A percentile compares a stretch with the other conserved stretches of the same genome.
Conservation (phyloP, 768 basidiomycete species). For the Tulasnella sp. region DNA sequence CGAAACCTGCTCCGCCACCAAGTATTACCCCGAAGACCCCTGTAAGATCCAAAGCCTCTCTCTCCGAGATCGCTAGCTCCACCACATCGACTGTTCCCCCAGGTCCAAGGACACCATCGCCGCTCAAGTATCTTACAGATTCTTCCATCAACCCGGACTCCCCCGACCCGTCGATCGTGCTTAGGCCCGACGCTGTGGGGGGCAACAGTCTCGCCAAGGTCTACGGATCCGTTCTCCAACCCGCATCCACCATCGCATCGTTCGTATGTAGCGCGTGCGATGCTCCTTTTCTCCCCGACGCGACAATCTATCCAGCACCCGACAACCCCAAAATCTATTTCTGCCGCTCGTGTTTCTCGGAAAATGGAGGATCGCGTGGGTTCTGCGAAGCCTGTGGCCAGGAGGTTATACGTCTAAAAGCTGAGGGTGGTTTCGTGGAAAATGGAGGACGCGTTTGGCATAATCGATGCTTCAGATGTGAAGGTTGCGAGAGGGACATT, state of each 20-base stretch:
- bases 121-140: conserved; percentile 35
- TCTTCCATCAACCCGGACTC: conserved; percentile 29
- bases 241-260: conserved; percentile 57
- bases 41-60: conserved; percentile 10
- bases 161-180: conserved; percentile 47
- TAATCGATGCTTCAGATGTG: conserved; percentile 67
- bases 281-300: conserved; percentile 60
- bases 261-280: conserved; percentile 60
- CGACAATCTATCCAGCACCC: conserved; percentile 62
- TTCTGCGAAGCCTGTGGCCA: conserved; percentile 54
- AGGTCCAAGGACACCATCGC: conserved; percentile 46
- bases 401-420: conserved; percentile 61
- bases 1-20: not conserved
- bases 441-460: conserved; percentile 66
- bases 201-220: conserved; percentile 53
- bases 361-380: conserved; percentile 68
- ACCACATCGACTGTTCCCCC: conserved; percentile 46
- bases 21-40: conserved; percentile 15
- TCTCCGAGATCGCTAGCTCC: conserved; percentile 28
- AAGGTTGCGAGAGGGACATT: conserved; percentile 59
- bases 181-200: conserved; percentile 39
- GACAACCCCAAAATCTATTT: conserved; percentile 42
- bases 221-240: conserved; percentile 74
- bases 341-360: conserved; percentile 60
- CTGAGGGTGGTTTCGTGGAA: conserved; percentile 69